Evolutionary conservation across 164 flowering plant genomes (phyloP).

Genomic region (Cinnamomum micranthum): DNA sequence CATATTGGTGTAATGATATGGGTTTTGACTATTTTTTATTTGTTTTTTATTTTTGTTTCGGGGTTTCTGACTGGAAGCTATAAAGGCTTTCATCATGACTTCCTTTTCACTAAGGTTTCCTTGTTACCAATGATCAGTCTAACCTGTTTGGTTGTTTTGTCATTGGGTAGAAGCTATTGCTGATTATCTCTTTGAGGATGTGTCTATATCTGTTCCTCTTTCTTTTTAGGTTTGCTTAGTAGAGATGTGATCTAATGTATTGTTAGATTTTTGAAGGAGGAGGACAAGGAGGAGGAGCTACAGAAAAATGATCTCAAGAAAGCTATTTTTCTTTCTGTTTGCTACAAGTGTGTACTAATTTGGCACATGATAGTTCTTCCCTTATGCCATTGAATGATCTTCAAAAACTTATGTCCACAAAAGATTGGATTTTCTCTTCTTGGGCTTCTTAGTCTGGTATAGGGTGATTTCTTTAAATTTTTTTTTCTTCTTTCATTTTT

Average conservation of each 20-base stretch:
- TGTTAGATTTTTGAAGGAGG: not conserved
- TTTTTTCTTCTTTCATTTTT: too few species aligned
- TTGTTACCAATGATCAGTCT: not conserved
- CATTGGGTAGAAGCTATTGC: not conserved
- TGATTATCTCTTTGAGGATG: not conserved
- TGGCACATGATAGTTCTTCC: not conserved
- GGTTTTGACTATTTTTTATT: conserved; percentile 27
- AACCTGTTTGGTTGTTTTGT: not conserved
- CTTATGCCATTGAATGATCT: not conserved
- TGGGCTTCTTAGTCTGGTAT: not conserved
- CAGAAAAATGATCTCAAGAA: not conserved
- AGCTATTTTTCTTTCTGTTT: not conserved
- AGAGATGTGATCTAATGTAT: not conserved
- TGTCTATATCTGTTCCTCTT: not conserved
- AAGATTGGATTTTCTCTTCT: not conserved
- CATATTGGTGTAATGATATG: conserved; percentile 60
- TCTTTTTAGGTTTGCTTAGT: not conserved
- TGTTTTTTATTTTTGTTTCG: not conserved
- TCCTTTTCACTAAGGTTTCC: conserved; percentile 2
- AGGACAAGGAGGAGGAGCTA: not conserved
- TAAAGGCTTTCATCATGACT: conserved; percentile 40
- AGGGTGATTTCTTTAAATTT: too few species aligned
- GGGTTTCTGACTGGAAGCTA: conserved; percentile 20
- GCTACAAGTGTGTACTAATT: not conserved
- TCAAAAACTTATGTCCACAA: not conserved